Evolutionary conservation across 306 rosid species (phyloP).

Genomic region (Fagus crenata): DNA sequence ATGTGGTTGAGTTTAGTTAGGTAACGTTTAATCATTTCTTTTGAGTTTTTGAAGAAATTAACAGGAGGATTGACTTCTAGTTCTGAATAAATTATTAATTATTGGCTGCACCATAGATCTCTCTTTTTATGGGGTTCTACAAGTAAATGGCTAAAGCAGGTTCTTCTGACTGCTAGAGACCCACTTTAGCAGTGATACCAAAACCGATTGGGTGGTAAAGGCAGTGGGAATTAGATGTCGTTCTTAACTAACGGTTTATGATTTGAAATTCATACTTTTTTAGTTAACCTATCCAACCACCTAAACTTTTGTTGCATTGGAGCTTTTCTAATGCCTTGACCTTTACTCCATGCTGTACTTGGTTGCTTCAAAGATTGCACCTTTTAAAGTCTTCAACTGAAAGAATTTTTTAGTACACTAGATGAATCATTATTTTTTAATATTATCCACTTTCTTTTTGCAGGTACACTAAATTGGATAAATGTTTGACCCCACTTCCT

Average conservation of each 20-base stretch:
- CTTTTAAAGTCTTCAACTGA: not conserved
- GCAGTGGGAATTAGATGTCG: conserved; percentile 12
- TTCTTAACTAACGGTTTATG: not conserved
- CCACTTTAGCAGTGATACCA: conserved; percentile 55
- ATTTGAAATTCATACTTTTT: conserved; percentile 5
- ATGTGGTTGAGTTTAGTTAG: too few species aligned
- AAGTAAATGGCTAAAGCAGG: conserved; percentile 15
- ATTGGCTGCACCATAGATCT: not conserved
- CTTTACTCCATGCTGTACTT: conserved; percentile 26
- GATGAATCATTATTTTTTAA: not conserved
- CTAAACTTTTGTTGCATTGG: conserved; percentile 13
- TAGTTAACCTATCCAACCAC: conserved; percentile 22
- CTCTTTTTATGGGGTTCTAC: conserved; percentile 22
- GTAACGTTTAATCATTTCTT: too few species aligned
- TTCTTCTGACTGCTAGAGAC: conserved; percentile 36
- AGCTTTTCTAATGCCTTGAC: conserved; percentile 27
- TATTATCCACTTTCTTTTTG: not conserved
- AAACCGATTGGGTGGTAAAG: conserved; percentile 56
- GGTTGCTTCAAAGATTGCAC: not conserved
- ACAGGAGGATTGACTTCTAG: conserved; percentile 21
- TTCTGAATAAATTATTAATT: conserved; percentile 3
- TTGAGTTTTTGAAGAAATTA: not conserved
- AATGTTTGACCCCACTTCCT: conserved; percentile 86
- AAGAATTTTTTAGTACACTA: not conserved
- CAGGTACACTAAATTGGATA: conserved; percentile 86